Percentiles rank a stretch among this genome's conserved stretches.
Evolutionary conservation across 805 yeast species (phyloP).

Genomic region (Teunomyces funiuensis): DNA sequence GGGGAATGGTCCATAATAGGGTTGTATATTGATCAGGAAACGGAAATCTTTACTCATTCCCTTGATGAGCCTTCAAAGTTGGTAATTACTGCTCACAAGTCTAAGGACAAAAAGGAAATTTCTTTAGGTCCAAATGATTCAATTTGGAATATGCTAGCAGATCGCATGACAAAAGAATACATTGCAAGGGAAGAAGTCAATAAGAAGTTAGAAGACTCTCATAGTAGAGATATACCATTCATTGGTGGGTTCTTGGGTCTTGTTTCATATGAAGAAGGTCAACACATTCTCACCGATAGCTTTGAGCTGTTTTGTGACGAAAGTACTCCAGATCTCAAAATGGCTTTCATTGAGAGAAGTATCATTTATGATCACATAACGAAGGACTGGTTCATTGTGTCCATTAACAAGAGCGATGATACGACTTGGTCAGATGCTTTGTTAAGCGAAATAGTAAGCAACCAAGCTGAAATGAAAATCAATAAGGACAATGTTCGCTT

Average conservation of each 20-base stretch:
- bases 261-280: conserved; percentile 86
- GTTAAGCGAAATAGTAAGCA: conserved; percentile 9
- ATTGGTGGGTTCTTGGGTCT: conserved; percentile 90
- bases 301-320: conserved; percentile 39
- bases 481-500: conserved; percentile 22
- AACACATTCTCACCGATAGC: conserved; percentile 34
- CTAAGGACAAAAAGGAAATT: conserved; percentile 9
- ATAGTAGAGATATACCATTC: conserved; percentile 58
- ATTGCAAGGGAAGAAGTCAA: conserved; percentile 31
- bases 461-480: conserved; percentile 2
- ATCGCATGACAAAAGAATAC: conserved; percentile 42
- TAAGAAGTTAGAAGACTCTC: conserved; percentile 14
- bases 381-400: conserved; percentile 49
- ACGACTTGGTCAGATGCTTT: conserved; percentile 41
- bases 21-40: conserved; percentile 46
- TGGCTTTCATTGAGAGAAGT: conserved; percentile 68
- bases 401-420: conserved; percentile 37
- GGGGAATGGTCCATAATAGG: conserved; percentile 91
- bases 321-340: conserved; percentile 67
- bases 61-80: conserved; percentile 39
- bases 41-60: conserved; percentile 62
- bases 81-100: conserved; percentile 26
- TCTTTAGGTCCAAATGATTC: conserved; percentile 16
- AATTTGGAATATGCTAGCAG: conserved; percentile 57
- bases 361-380: conserved; percentile 53